A percentile compares a stretch with the other conserved stretches of the same genome.
phyloP scores from a whole-genome alignment of 768 basidiomycete species.

The Serendipita indica region DNA sequence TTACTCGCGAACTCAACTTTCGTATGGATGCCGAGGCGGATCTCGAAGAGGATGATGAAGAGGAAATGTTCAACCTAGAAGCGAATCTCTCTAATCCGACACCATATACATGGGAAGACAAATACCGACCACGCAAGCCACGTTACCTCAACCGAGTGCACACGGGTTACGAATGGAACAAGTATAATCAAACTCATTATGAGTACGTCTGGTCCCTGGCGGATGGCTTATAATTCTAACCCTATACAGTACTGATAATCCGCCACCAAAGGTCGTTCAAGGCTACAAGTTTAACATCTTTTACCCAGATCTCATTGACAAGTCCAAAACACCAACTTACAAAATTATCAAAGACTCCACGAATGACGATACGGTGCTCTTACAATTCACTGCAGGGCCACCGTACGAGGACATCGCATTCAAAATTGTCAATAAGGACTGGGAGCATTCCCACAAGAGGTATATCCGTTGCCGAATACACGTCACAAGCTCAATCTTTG shows the following conservation, averaged over 20 bases:
- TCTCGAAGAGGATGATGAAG: constrained; percentile 87
- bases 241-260: constrained; percentile 73
- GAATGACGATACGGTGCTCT: constrained; percentile 85
- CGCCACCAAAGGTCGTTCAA: constrained; percentile 97
- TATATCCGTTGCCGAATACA: constrained; percentile 21
- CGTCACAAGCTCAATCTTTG: constrained; percentile 13
- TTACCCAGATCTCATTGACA: constrained; percentile 98
- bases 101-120: constrained; percentile 96
- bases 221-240: constrained; percentile 14
- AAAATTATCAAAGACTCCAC: constrained; percentile 87
- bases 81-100: constrained; percentile 72
- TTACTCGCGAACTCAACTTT: constrained; percentile 82
- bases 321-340: constrained; percentile 91
- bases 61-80: constrained; percentile 89
- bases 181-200: constrained; percentile 99
- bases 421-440: constrained; percentile 91
- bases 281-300: constrained; percentile 99
- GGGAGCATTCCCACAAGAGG: constrained; percentile 98
- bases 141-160: constrained; percentile 98
- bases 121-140: constrained; percentile 92
- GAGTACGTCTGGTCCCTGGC: constrained; percentile 45
- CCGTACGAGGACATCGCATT: constrained; percentile 99
- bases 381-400: constrained; percentile 91
- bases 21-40: constrained; percentile 64
- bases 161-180: constrained; percentile 99